Base-by-base conservation (phyloP, 345 rosid species). In the Eutrema yunnanense region DNA sequence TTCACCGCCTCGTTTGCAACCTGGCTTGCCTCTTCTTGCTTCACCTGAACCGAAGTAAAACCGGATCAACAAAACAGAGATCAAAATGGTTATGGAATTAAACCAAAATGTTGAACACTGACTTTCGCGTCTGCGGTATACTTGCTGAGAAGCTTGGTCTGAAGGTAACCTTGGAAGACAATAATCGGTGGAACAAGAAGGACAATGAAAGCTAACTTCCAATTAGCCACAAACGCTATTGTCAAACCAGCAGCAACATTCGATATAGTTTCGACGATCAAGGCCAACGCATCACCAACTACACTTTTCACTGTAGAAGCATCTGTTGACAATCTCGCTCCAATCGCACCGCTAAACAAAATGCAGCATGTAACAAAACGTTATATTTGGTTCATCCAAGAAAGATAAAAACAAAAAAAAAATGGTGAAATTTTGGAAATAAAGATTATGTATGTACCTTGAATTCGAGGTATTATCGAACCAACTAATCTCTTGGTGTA, bases 281-380 rank as follows among this genome's bases (percentile, higher is more conserved):
- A 46, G 7, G 81, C 85, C 27, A 87, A 72, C 5, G 86, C 75
- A 77, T 86, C 90, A 0, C 92, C 92, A 4, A 87, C 86, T 12
- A 87, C 65, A 56, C 82, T 50, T 1, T 81, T 81, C 14, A 87
- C 77, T 5, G 80, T 60, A 5, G 90, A 78, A 26, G 90, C 88
- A 49, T 87, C 90, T 0, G 82, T 57, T 34, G 88, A 84, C 43
- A 85, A 80, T 73, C 92, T 79, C 10, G 88, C 80, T 8, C 86
- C 88, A 42, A 87, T 73, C 1, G 81, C 80, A 0, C 86, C 87
- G 57, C 86, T 87, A 38, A 8, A 51, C 5, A 66, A 51, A 4
- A 49, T 5, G 27, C 22, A 64, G 34, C 34, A 38, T 19, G 4
- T 34, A 26, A 49, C 36, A 22, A 22, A 22, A 38, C 3, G 2